A percentile compares a stretch with the other conserved stretches of the same genome.
These are phyloP conservation scores for Uromyces viciae-fabae DNA, from an alignment of 1,284 basidiomycete species.

Conservation along the genomic window DNA sequence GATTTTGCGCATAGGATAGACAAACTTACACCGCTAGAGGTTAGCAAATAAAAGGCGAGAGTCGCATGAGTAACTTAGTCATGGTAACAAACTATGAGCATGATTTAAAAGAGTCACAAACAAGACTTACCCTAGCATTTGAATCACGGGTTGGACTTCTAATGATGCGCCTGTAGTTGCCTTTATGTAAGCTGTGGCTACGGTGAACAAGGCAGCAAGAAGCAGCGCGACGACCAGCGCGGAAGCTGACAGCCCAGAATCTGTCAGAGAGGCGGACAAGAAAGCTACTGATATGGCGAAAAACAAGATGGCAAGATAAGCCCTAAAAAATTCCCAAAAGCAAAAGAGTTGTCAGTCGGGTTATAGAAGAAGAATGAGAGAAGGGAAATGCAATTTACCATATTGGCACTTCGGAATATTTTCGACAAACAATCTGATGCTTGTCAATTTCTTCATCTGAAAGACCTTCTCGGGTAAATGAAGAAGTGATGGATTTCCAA, in stretches of 20 bases:
- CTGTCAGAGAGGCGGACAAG: conserved; percentile 26
- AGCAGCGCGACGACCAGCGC: conserved; percentile 31
- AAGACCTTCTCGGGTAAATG: conserved; percentile 5
- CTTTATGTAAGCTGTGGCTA: conserved; percentile 36
- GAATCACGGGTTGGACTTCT: conserved; percentile 38
- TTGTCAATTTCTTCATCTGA: conserved; percentile 27
- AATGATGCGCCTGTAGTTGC: conserved; percentile 35
- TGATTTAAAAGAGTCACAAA: too few relatives aligned
- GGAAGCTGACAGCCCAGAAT: conserved; percentile 22
- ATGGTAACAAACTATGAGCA: too few relatives aligned
- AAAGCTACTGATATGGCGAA: conserved; percentile 37
- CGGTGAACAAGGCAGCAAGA: conserved; percentile 19
- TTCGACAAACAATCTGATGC: conserved; percentile 32
- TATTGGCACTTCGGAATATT: conserved; percentile 37
- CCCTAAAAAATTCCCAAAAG: not conserved
- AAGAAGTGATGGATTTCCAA: conserved; percentile 10
- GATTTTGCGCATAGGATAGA: not conserved
- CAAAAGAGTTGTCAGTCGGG: not conserved
- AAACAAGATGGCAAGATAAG: conserved; percentile 29
- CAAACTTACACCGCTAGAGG: conserved; percentile 21
- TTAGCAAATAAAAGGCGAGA: too few relatives aligned
- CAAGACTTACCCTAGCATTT: conserved; percentile 41
- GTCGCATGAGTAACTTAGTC: too few relatives aligned
- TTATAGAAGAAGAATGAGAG: not conserved
- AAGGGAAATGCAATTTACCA: conserved; percentile 14